Conservation (phyloP, 2,329 filamentous ascomycete genomes). For the Diplodia mutila region DNA sequence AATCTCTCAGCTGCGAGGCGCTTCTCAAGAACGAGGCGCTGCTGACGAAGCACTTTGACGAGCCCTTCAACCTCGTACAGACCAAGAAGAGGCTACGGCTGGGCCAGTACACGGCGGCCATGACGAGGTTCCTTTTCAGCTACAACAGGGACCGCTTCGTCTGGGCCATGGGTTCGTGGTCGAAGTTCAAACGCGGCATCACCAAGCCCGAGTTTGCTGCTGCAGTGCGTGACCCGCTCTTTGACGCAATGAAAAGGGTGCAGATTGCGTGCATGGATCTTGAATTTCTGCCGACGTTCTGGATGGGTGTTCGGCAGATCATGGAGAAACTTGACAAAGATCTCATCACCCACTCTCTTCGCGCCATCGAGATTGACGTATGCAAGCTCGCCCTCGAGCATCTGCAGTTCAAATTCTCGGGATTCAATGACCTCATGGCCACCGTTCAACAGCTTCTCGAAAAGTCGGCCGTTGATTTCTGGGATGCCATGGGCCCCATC, state of each 20-base stretch:
- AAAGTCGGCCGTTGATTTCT: conserved; percentile 79
- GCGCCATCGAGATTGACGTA: conserved; percentile 75
- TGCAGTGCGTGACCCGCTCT: conserved; percentile 76
- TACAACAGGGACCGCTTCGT: conserved; percentile 63
- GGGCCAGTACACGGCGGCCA: conserved; percentile 75
- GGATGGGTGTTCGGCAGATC: conserved; percentile 76
- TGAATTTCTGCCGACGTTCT: conserved; percentile 70
- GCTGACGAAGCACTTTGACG: conserved; percentile 69
- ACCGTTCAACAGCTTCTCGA: conserved; percentile 72
- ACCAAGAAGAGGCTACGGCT: conserved; percentile 78
- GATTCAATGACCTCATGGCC: conserved; percentile 70
- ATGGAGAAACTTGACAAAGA: conserved; percentile 73
- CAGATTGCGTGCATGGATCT: conserved; percentile 58
- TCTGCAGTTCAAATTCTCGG: conserved; percentile 56
- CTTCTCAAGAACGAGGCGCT: conserved; percentile 66
- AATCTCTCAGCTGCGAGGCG: conserved; percentile 81
- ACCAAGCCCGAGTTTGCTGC: conserved; percentile 80
- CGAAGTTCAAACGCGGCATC: conserved; percentile 66
- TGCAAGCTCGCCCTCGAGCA: conserved; percentile 65
- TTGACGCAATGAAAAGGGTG: conserved; percentile 66
- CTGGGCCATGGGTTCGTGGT: conserved; percentile 73
- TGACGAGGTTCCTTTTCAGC: conserved; percentile 84
- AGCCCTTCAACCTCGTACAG: conserved; percentile 80
- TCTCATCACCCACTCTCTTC: conserved; percentile 76
- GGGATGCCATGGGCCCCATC: conserved; percentile 83